Evolutionary conservation across 331 rosid genomes (phyloP).

Genomic region (Spiraea crenata): DNA sequence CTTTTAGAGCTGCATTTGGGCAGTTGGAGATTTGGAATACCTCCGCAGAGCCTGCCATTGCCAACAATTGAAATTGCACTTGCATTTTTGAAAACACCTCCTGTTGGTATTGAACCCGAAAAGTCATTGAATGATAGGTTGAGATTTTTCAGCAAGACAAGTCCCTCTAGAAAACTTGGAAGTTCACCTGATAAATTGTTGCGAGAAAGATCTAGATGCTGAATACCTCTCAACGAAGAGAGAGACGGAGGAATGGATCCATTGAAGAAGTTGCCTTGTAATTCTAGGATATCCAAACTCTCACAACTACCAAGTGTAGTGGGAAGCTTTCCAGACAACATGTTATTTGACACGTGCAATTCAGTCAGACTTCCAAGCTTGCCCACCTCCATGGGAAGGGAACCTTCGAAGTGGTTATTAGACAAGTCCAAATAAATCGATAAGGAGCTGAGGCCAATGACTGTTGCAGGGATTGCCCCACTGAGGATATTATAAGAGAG

Average conservation of each 20-base stretch:
- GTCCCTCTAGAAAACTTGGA: neutral
- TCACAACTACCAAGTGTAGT: neutral
- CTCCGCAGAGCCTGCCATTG: neutral
- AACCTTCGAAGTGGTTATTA: neutral
- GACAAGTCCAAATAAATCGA: neutral
- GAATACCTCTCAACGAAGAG: neutral
- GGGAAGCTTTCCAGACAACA: constrained; percentile 5
- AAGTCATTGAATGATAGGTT: neutral
- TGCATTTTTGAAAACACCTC: neutral
- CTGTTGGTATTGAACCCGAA: constrained; percentile 3
- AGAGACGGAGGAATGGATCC: neutral
- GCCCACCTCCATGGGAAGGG: constrained; percentile 6
- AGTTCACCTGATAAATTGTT: neutral
- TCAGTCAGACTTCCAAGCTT: neutral
- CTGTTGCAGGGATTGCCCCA: neutral
- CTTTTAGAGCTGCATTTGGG: neutral
- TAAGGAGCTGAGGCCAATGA: neutral
- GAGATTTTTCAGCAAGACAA: neutral
- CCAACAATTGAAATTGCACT: neutral
- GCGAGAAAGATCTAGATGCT: neutral
- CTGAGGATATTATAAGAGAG: neutral
- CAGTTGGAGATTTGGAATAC: neutral
- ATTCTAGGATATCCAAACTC: neutral
- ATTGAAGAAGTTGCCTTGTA: neutral
- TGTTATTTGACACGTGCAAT: neutral